phyloP scores from a whole-genome alignment of 768 basidiomycete species.

The Cytidiella melzeri region DNA sequence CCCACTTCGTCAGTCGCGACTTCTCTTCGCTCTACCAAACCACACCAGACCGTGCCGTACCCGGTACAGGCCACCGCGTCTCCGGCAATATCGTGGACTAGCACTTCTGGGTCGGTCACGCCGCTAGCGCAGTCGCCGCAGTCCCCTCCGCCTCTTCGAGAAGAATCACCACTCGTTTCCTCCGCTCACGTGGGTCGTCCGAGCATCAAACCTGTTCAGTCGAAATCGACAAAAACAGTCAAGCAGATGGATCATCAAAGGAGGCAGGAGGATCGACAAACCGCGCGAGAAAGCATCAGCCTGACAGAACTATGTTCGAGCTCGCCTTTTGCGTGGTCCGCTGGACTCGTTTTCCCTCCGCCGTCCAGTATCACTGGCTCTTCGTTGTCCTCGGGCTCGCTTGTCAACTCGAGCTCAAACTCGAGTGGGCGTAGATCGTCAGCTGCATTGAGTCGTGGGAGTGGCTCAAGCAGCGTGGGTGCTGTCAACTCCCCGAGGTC shows the following conservation, averaged over 20 bases:
- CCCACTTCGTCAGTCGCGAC: constrained; percentile 1
- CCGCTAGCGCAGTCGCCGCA: neutral
- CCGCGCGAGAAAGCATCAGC: constrained; percentile 9
- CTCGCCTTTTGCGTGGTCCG: constrained; percentile 16
- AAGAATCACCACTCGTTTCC: neutral
- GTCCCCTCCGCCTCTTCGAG: neutral
- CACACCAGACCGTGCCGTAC: neutral
- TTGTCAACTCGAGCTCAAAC: neutral
- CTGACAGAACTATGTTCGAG: constrained; percentile 19
- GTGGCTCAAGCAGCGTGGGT: neutral
- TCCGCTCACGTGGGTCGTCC: neutral
- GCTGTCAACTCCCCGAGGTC: neutral
- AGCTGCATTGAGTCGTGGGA: neutral
- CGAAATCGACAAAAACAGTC: neutral
- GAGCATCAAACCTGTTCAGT: neutral
- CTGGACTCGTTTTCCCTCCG: constrained; percentile 5
- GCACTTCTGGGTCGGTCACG: neutral
- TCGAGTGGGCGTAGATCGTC: too few species aligned
- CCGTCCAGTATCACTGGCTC: neutral
- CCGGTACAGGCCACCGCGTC: neutral
- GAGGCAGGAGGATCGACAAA: neutral
- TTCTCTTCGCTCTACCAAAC: too few species aligned
- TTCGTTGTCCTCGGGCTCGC: neutral
- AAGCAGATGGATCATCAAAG: neutral
- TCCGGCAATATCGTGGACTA: neutral